Evolutionary conservation across 2,329 filamentous ascomycete species (phyloP), one percentile per base, ranked within the genome.

Genomic region (Fusarium mangiferae): DNA sequence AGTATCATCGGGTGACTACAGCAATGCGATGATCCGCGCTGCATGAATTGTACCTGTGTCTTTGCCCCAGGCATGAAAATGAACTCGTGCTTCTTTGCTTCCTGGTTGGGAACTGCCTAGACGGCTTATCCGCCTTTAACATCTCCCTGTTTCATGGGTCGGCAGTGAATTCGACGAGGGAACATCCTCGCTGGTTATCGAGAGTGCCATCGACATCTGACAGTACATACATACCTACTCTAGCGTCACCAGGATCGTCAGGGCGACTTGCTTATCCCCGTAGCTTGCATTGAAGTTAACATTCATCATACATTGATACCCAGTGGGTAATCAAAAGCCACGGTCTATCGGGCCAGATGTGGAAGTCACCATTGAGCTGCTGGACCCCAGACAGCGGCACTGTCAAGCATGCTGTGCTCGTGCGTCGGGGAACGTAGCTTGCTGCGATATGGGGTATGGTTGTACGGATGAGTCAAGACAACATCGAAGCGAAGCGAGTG

Each of bases 331-430:
- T 49, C 38, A 17, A 24, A 42, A 35, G 36, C 70, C 64, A 41
- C 67, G 59, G 55, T 56, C 57, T 58, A 20, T 60, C 59, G 33
- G 49, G 35, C 26, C 49, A 12, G n/a, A 26, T 30, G 22, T 28
- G 24, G 52, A 62, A 61, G 55, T 60, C 62, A 67, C 63, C 63
- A 39, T 77, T 70, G 61, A 73, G 75, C 67, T 70, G 57, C 60
- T 38, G 45, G 42, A 35, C 49, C 52, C 55, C 36, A 54, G 45
- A 60, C 26, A 42, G 45, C 26, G 56, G 45, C 17, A 55, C 44
- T 56, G 33, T 56, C 69, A 44, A 44, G 46, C 52, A 64, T 63
- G 20, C 44, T 42, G 48, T 45, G 22, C 26, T 51, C 18, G 26
- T 4, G 26, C 26, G 26, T 26, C 26, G 42, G n/a, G n/a, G 42